A percentile compares a stretch with the other conserved stretches of the same genome.
phyloP scores from a whole-genome alignment of 352 stramenopile species.

The Phytophthora sansomeana region DNA sequence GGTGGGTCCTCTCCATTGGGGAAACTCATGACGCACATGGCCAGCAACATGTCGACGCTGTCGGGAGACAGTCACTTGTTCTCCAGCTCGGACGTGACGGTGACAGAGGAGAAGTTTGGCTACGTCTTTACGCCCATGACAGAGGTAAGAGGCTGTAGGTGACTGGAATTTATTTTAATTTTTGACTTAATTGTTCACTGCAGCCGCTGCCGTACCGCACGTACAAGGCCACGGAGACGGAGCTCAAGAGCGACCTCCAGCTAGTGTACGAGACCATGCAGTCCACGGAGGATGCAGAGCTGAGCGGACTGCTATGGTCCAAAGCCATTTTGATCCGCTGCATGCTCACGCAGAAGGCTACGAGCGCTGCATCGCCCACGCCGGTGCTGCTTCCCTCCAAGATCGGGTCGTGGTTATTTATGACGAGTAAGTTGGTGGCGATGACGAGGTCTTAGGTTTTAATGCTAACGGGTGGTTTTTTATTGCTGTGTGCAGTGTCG shows the following conservation, averaged over 20 bases:
- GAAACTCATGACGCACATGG: conserved; percentile 77
- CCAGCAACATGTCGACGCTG: conserved; percentile 75
- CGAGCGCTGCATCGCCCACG: conserved; percentile 13
- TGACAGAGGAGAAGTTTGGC: conserved; percentile 76
- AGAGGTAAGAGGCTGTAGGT: conserved; percentile 35
- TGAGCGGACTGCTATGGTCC: conserved; percentile 71
- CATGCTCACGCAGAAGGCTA: conserved; percentile 42
- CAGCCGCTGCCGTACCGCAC: conserved; percentile 59
- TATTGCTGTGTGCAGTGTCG: conserved; percentile 55
- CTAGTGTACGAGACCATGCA: conserved; percentile 77
- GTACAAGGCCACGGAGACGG: conserved; percentile 65
- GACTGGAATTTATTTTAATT: too few relatives aligned
- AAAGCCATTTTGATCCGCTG: conserved; percentile 74
- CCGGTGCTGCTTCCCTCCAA: conserved; percentile 50
- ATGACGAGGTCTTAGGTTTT: not conserved
- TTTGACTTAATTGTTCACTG: not conserved
- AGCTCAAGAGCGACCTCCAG: conserved; percentile 61
- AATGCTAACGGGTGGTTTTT: conserved; percentile 9
- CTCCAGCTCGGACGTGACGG: conserved; percentile 40
- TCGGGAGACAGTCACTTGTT: conserved; percentile 72
- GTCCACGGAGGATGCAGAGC: conserved; percentile 53
- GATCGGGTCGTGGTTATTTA: conserved; percentile 83
- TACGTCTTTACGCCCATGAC: conserved; percentile 86
- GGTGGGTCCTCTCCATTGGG: conserved; percentile 48
- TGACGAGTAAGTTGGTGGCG: conserved; percentile 60